Evolutionary conservation across 1,284 basidiomycete species (phyloP), one percentile per base, ranked within the genome.

Genomic region (Apiotrichum sp.): DNA sequence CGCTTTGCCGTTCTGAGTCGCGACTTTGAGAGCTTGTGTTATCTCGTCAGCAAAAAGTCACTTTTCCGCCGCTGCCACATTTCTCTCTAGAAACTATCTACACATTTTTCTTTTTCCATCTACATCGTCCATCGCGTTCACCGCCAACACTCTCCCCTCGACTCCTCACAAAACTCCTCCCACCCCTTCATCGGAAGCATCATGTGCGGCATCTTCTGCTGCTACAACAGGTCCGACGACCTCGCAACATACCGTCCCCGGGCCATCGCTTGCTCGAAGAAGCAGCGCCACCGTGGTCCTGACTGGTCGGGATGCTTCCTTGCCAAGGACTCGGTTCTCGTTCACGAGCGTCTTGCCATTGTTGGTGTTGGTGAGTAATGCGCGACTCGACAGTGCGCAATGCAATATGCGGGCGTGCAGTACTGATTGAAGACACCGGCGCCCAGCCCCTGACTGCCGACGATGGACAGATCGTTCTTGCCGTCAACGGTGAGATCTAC

Each of bases 401-500:
- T n/a, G n/a, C n/a, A n/a, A n/a, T n/a, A n/a, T n/a, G n/a, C n/a
- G n/a, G n/a, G n/a, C n/a, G n/a, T 36, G 35, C 35, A 36, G 35
- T 6, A 36, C 35, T 36, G 35, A 36, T 6, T 11, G 11, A 36
- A 96, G 95, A 98, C 75, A 89, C 93, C 34, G 96, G 96, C 66
- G 96, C 96, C 41, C 96, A 99, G 75, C 96, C 96, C 29, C 83
- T 99, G 54, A 78, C 88, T 62, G 92, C 87, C 77, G 84, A 88
- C 48, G 92, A 98, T 67, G 87, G 86, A 56, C 89, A 88, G 70
- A 76, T 87, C 64, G 83, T 88, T 66, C 86, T 99, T 54, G 86
- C 90, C 58, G 96, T 98, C 73, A 99, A 98, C 78, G 96, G 96
- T 54, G 96, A 99, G 78, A 98, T 98, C 70, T 99, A 99, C 83